Percentiles rank a stretch among this genome's conserved stretches.
These are phyloP conservation scores for Arctostaphylos glauca DNA, from an alignment of 148 eudicot species.

Conservation along the genomic window DNA sequence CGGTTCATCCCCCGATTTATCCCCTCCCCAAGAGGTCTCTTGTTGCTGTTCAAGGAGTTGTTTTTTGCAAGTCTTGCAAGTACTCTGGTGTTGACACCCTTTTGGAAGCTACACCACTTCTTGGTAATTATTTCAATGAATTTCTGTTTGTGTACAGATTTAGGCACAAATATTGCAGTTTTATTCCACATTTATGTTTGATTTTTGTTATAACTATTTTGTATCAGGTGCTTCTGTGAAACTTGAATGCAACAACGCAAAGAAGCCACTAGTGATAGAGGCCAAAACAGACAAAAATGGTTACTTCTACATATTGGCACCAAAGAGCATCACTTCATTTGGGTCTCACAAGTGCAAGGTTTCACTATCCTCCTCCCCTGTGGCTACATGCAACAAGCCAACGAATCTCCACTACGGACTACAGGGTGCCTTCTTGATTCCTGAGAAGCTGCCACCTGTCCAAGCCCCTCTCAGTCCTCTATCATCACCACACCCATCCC, in stretches of 20 bases:
- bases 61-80: conserved; percentile 76
- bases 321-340: conserved; percentile 23
- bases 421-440: conserved; percentile 33
- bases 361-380: conserved; percentile 20
- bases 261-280: conserved; percentile 21
- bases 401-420: conserved; percentile 33
- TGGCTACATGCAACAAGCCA: conserved; percentile 28
- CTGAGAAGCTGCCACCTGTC: not conserved
- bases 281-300: conserved; percentile 54
- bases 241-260: conserved; percentile 45
- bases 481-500: not conserved
- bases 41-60: conserved; percentile 69
- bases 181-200: too few relatives aligned
- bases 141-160: too few relatives aligned
- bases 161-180: too few relatives aligned
- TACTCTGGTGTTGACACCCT: conserved; percentile 59
- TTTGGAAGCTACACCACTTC: conserved; percentile 51
- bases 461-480: conserved; percentile 6
- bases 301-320: conserved; percentile 35
- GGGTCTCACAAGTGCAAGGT: conserved; percentile 44
- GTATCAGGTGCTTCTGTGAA: conserved; percentile 43
- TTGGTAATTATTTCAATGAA: conserved; percentile 25
- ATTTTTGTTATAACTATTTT: too few relatives aligned
- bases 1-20: conserved; percentile 4
- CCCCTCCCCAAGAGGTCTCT: conserved; percentile 26